Base-by-base conservation (phyloP, 2,329 filamentous ascomycete genomes). In the Talaromyces sp. region DNA sequence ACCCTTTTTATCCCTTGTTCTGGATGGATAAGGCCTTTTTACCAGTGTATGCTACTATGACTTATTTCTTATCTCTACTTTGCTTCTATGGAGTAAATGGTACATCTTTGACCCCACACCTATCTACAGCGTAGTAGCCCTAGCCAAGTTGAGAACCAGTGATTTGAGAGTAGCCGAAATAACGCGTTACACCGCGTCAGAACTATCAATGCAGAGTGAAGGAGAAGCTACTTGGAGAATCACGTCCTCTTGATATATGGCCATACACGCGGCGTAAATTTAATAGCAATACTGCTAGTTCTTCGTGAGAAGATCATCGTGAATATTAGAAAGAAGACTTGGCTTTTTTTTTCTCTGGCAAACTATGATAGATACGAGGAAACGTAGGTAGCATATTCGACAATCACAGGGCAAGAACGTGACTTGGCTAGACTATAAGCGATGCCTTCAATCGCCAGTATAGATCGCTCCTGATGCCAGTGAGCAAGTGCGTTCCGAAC, bases 311-410 rank as follows among this genome's bases (percentile, higher is more conserved):
- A n/a, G n/a, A n/a, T n/a, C n/a, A n/a, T n/a, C n/a, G n/a, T 19
- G 30, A 4, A 45, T 8, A 22, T 14, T 37, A 14, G n/a, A 47
- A 37, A 20, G 11, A 39, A 47, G 36, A 55, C 24, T 52, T 55
- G 54, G 49, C 48, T 57, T 61, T 62, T 61, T 53, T 53, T 56
- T 9, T 27, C 24, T 53, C 47, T 59, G 55, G 55, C 45, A 57
- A 58, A 54, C 42, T 61, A 50, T 49, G 32, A 49, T 49, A 33
- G 32, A 33, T 49, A 49, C 46, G 46, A 22, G 19, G 16, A 22
- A 22, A 37, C 14, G n/a, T 29, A n/a, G 42, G 36, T 40, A 54
- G 37, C 42, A 10, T 48, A 54, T 52, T 56, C 32, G 46, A 52
- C 42, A 53, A 56, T 19, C 13, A 51, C 48, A 48, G 24, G 52